Evolutionary conservation across 1,284 basidiomycete species (phyloP).

Genomic region (Puccinia horiana): DNA sequence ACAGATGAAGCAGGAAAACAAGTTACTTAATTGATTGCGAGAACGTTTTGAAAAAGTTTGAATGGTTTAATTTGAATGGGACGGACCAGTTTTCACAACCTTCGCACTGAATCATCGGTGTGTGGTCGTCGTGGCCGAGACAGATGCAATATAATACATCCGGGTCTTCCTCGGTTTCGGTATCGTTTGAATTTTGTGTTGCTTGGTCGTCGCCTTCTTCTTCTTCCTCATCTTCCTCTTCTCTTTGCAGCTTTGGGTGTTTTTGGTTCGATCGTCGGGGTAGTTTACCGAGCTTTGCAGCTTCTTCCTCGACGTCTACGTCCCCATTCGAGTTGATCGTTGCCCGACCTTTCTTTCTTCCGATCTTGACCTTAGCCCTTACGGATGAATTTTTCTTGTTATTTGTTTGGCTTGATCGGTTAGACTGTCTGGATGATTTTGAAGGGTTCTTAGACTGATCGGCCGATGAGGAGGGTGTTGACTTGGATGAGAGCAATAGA

Average conservation of each 20-base stretch:
- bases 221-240: background rate
- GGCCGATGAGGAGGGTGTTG: conserved; percentile 8
- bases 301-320: conserved; percentile 40
- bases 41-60: background rate
- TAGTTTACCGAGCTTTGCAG: background rate
- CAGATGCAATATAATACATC: conserved; percentile 45
- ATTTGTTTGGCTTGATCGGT: background rate
- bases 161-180: conserved; percentile 18
- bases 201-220: background rate
- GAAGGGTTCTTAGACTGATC: conserved; percentile 10
- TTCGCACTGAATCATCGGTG: conserved; percentile 76
- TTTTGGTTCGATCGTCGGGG: background rate
- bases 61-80: background rate
- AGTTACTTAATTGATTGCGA: background rate
- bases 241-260: background rate
- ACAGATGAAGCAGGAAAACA: background rate
- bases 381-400: background rate
- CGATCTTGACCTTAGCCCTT: conserved; percentile 40
- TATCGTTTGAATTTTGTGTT: background rate
- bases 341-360: conserved; percentile 36
- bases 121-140: conserved; percentile 65
- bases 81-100: conserved; percentile 71
- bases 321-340: conserved; percentile 34
- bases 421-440: background rate
- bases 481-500: conserved; percentile 12